phyloP scores from a whole-genome alignment of 1,284 basidiomycete genomes.

The Leccinum pallidistipes region DNA sequence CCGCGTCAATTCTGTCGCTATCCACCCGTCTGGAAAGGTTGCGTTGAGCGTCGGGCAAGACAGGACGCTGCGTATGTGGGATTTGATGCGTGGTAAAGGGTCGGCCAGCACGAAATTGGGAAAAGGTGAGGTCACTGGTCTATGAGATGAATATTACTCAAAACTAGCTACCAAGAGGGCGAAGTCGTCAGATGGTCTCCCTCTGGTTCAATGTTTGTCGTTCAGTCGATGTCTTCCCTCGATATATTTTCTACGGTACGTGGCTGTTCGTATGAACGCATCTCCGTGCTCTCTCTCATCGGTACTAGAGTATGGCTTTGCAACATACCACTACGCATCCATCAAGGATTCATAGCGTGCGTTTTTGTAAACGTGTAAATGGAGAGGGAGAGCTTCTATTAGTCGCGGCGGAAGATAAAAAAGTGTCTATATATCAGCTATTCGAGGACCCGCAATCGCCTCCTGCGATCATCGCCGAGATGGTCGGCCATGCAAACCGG shows the following conservation, averaged over 20 bases:
- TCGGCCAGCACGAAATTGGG: conserved; percentile 87
- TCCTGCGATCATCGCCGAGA: conserved; percentile 57
- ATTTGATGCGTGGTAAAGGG: conserved; percentile 92
- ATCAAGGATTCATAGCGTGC: conserved; percentile 77
- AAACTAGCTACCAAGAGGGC: conserved; percentile 57
- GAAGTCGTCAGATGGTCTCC: conserved; percentile 85
- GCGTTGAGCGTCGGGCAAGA: conserved; percentile 92
- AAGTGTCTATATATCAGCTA: conserved; percentile 71
- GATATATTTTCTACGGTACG: conserved; percentile 81
- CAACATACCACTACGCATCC: conserved; percentile 72
- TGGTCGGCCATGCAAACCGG: conserved; percentile 77
- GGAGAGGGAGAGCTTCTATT: conserved; percentile 67
- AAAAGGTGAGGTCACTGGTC: conserved; percentile 55
- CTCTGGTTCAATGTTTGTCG: conserved; percentile 73
- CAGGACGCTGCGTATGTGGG: conserved; percentile 94
- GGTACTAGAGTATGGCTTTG: conserved; percentile 64
- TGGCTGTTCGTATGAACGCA: conserved; percentile 5
- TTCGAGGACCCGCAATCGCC: conserved; percentile 40
- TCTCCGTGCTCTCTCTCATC: conserved; percentile 1
- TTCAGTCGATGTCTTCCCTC: conserved; percentile 76
- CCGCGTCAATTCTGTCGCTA: conserved; percentile 84
- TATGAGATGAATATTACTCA: conserved; percentile 13
- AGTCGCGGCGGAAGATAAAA: conserved; percentile 85
- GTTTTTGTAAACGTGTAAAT: conserved; percentile 61
- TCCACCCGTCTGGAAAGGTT: conserved; percentile 91